phyloP scores from a whole-genome alignment of 2,329 filamentous ascomycete genomes.

The Pyricularia grisea region DNA sequence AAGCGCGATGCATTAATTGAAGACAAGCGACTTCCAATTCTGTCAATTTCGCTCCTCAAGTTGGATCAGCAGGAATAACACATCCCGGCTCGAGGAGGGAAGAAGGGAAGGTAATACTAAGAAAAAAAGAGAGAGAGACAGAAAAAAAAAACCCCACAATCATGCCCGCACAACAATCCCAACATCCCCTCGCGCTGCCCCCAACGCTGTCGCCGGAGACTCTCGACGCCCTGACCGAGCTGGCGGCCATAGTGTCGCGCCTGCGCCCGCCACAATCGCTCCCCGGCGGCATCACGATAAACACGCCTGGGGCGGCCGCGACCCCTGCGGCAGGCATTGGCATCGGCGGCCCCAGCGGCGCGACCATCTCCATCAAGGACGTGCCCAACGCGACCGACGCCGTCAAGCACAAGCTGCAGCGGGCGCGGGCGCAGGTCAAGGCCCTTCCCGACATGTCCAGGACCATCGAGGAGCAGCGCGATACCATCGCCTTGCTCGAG shows the following conservation, averaged over 20 bases:
- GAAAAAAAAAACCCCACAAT: background rate
- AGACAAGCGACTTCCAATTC: background rate
- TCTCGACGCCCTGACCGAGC: slow-evolving; percentile 77
- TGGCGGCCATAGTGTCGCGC: slow-evolving; percentile 68
- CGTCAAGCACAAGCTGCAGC: slow-evolving; percentile 75
- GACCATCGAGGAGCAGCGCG: slow-evolving; percentile 57
- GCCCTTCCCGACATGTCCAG: slow-evolving; percentile 62
- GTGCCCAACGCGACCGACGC: slow-evolving; percentile 68
- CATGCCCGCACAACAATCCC: background rate
- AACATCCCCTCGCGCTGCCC: slow-evolving; percentile 40
- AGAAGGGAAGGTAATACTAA: background rate
- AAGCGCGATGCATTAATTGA: background rate
- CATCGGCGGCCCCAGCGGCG: slow-evolving; percentile 7
- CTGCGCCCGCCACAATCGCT: slow-evolving; percentile 45
- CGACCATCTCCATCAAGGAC: slow-evolving; percentile 53
- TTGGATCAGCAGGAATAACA: background rate
- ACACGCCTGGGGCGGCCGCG: slow-evolving; percentile 21
- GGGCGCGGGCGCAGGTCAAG: slow-evolving; percentile 58
- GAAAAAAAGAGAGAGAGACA: background rate
- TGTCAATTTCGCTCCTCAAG: background rate
- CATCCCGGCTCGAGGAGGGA: background rate
- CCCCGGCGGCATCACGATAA: slow-evolving; percentile 18
- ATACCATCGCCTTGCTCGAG: slow-evolving; percentile 60
- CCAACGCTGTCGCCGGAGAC: slow-evolving; percentile 67
- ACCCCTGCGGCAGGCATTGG: slow-evolving; percentile 12